Percentiles rank a stretch among this genome's conserved stretches.
Evolutionary conservation across 2,329 filamentous ascomycete genomes (phyloP).

Genomic region (Nectriaceae sp.): DNA sequence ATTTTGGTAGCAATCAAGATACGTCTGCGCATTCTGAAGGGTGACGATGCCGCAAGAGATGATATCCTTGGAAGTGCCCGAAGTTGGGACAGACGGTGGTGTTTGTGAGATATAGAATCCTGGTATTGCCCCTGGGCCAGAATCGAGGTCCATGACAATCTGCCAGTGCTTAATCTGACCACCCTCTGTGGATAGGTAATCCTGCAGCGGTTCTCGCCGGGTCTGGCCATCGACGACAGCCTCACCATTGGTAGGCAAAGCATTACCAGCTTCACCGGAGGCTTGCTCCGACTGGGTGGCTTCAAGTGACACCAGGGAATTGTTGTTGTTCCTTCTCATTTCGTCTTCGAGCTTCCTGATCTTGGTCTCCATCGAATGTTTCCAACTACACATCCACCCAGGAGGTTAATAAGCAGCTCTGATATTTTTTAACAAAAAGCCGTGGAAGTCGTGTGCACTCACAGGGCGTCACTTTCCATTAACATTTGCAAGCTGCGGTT

Average conservation of each 20-base stretch:
- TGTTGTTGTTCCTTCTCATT: neutral
- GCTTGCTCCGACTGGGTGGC: neutral
- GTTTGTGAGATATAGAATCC: neutral
- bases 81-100: neutral
- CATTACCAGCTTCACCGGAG: neutral
- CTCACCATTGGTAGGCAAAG: neutral
- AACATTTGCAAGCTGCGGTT: neutral
- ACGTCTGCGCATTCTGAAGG: neutral
- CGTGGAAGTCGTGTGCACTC: neutral
- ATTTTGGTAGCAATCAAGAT: neutral
- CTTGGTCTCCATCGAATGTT: neutral
- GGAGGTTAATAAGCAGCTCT: too few species aligned
- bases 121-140: neutral
- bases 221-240: neutral
- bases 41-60: neutral
- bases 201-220: neutral
- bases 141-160: neutral
- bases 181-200: neutral
- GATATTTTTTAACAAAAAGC: neutral
- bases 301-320: neutral
- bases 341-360: neutral
- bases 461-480: neutral
- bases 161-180: neutral
- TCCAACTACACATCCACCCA: too few species aligned
- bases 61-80: neutral